Base-by-base conservation (phyloP, 768 basidiomycete genomes). In the Boletellus ananiceps region DNA sequence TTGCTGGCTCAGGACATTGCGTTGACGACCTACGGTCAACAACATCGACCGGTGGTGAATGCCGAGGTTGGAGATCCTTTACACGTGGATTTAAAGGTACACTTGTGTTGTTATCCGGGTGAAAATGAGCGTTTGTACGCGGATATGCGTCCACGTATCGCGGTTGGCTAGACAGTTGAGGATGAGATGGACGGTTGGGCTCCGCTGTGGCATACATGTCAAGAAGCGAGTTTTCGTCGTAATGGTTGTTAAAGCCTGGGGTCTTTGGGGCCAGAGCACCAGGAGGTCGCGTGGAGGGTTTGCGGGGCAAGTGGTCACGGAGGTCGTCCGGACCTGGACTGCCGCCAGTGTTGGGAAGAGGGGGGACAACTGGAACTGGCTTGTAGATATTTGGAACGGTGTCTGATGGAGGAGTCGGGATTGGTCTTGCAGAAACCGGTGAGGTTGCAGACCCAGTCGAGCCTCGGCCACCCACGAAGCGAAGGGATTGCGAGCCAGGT, bases 291-390 rank as follows among this genome's bases (percentile, higher is more conserved):
- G 54, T 34, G 1, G 65, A 67, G 19, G 59, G 4, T 43, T 55
- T 63, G 2, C 54, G 61, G 8, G 45, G 34, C 2, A 63, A 18
- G 7, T 54, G 51, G 35, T 61, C 59, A 35, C 54, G 65, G 33
- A 57, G 36, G 37, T 65, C 61, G 15, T 62, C 65, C 4, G 31
- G 19, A 4, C 40, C 47, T 16, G 45, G 40, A 13, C 34, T 19
- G 6, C 47, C 44, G 9, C 55, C 55, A n/a, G 60, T 60, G 9
- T n/a, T 41, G 5, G 42, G 7, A 16, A 50, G 49, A 6, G 45
- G 29, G 2, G 65, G 66, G 9, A 67, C 56, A 2, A 65, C 57
- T 7, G 66, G 66, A 4, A 67, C 65, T 12, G 66, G 65, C 47
- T 67, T 67, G 53, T 65, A 54, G 14, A 69, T 35, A 29, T 66